These are phyloP conservation scores for Microthlaspi erraticum DNA, from an alignment of 345 rosid genomes.

Conservation along the genomic window DNA sequence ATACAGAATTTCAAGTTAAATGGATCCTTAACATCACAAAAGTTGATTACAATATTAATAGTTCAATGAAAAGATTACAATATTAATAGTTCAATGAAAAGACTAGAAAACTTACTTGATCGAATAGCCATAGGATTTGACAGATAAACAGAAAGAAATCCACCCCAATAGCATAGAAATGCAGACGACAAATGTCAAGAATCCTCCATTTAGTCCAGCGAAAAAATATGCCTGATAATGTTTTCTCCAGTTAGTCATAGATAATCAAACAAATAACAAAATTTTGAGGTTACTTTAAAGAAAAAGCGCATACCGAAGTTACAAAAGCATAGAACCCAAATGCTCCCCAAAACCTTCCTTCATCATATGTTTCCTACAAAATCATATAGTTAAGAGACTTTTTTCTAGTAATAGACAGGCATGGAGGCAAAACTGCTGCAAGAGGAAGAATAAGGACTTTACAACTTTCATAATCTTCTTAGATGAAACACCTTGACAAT, in stretches of 20 bases:
- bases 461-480: conserved; percentile 74
- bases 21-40: background rate
- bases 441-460: conserved; percentile 36
- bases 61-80: conserved; percentile 1
- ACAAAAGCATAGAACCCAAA: conserved; percentile 75
- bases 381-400: conserved; percentile 31
- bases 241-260: conserved; percentile 11
- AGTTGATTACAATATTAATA: background rate
- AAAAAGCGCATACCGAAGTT: conserved; percentile 64
- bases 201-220: conserved; percentile 90
- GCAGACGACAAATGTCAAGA: conserved; percentile 64
- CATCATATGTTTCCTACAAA: conserved; percentile 69
- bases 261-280: conserved; percentile 38
- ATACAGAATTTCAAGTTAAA: conserved; percentile 8
- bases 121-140: conserved; percentile 57
- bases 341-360: conserved; percentile 99
- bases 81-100: conserved; percentile 9
- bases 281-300: conserved; percentile 8
- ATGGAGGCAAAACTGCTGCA: conserved; percentile 1
- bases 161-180: conserved; percentile 82
- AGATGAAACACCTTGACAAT: conserved; percentile 61
- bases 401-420: conserved; percentile 20
- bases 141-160: conserved; percentile 62
- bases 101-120: conserved; percentile 53
- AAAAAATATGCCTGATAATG: conserved; percentile 70